phyloP scores from a whole-genome alignment of 441 rosid genomes.

The Erodium texanum region DNA sequence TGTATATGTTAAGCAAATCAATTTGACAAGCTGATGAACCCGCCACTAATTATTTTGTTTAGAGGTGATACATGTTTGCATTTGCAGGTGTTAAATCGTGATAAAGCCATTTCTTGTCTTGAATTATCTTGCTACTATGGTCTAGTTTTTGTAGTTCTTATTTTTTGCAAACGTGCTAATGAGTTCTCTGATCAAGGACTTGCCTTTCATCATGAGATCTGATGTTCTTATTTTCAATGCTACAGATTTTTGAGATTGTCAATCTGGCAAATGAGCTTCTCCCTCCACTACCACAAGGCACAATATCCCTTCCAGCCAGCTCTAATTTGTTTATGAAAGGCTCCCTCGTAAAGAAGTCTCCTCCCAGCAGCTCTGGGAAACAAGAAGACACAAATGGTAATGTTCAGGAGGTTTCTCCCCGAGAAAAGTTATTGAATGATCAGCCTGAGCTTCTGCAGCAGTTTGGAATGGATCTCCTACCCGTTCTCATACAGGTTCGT shows the following conservation, averaged over 20 bases:
- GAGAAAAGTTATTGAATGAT: conserved; percentile 75
- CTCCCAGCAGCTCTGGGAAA: conserved; percentile 60
- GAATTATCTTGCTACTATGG: background rate
- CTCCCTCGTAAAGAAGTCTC: conserved; percentile 51
- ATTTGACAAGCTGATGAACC: background rate
- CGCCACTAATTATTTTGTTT: background rate
- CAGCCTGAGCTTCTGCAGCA: conserved; percentile 94
- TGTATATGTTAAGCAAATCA: background rate
- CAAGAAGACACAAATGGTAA: conserved; percentile 53
- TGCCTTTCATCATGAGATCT: background rate
- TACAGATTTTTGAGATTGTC: conserved; percentile 96
- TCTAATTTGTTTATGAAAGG: conserved; percentile 67
- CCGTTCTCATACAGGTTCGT: conserved; percentile 83
- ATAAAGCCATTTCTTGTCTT: background rate
- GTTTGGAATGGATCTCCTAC: conserved; percentile 96
- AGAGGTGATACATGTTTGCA: background rate
- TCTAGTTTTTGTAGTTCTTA: background rate
- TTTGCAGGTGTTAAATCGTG: background rate
- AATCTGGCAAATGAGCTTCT: conserved; percentile 98
- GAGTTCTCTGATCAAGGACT: background rate
- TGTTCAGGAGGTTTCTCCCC: conserved; percentile 56
- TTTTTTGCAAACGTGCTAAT: background rate
- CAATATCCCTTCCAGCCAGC: conserved; percentile 76
- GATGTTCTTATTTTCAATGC: background rate
- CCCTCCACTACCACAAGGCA: conserved; percentile 91